Conservation (phyloP, 2,329 filamentous ascomycete species). For the Colletotrichum musicola region DNA sequence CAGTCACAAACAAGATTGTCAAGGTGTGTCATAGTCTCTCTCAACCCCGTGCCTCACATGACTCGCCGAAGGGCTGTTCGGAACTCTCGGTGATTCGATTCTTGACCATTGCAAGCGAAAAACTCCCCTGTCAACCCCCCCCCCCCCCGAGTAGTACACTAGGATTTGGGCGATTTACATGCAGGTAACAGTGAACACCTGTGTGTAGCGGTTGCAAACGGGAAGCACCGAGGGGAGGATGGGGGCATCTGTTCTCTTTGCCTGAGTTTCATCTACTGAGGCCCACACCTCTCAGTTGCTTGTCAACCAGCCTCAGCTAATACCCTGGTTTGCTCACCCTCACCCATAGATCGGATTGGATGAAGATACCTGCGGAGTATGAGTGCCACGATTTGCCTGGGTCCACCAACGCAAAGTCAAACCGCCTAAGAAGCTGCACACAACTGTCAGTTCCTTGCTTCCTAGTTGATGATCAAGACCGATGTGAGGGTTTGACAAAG, state of each 20-base stretch:
- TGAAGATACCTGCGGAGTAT: slow-evolving; percentile 49
- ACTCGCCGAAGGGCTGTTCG: slow-evolving; percentile 8
- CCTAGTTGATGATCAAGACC: not conserved
- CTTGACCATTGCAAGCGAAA: not conserved
- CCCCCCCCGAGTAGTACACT: too few relatives aligned
- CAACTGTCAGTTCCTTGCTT: not conserved
- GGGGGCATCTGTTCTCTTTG: too few relatives aligned
- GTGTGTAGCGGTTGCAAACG: too few relatives aligned
- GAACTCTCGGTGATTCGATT: not conserved
- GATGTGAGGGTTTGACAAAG: not conserved
- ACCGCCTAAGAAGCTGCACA: slow-evolving; percentile 48
- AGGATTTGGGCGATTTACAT: too few relatives aligned
- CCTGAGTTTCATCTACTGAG: too few relatives aligned
- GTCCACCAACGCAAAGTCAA: slow-evolving; percentile 49
- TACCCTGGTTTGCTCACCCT: slow-evolving; percentile 42
- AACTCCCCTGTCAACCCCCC: too few relatives aligned
- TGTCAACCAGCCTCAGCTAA: not conserved
- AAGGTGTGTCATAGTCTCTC: too few relatives aligned
- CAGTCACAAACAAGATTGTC: too few relatives aligned
- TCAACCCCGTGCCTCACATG: not conserved
- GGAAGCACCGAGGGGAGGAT: too few relatives aligned
- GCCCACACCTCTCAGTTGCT: not conserved
- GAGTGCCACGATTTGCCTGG: slow-evolving; percentile 49
- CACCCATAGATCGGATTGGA: slow-evolving; percentile 48
- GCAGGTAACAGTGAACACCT: too few relatives aligned